Evolutionary conservation across 2,329 filamentous ascomycete species (phyloP).

Genomic region (Fusarium sambucinum): DNA sequence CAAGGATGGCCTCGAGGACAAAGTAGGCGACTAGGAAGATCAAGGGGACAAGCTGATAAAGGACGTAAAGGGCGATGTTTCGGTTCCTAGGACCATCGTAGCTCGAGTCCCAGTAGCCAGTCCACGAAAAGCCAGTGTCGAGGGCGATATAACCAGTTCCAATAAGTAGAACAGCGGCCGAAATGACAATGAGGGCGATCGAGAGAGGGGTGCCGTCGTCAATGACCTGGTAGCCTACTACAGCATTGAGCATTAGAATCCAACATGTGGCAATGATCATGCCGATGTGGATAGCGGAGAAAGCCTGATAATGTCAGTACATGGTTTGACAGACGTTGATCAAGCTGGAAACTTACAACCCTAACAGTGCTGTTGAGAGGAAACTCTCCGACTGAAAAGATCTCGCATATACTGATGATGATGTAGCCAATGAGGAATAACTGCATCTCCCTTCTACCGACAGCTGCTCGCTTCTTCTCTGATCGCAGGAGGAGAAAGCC

Average conservation of each 20-base stretch:
- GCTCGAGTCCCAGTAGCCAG: slow-evolving; percentile 78
- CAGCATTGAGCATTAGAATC: slow-evolving; percentile 90
- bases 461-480: slow-evolving; percentile 90
- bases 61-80: slow-evolving; percentile 88
- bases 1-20: slow-evolving; percentile 83
- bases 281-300: slow-evolving; percentile 90
- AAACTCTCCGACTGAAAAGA: slow-evolving; percentile 93
- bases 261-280: slow-evolving; percentile 89
- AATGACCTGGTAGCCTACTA: slow-evolving; percentile 92
- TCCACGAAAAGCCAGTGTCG: slow-evolving; percentile 91
- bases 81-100: slow-evolving; percentile 76
- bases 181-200: slow-evolving; percentile 77
- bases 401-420: slow-evolving; percentile 91
- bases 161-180: slow-evolving; percentile 79
- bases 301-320: slow-evolving; percentile 68
- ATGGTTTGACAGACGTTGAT: neutral
- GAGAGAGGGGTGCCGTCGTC: slow-evolving; percentile 94
- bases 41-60: slow-evolving; percentile 91
- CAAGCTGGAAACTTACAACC: slow-evolving; percentile 68
- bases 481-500: slow-evolving; percentile 80
- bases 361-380: slow-evolving; percentile 78
- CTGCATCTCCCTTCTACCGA: slow-evolving; percentile 97
- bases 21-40: slow-evolving; percentile 92
- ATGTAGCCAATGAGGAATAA: slow-evolving; percentile 89
- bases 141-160: slow-evolving; percentile 96